Base-by-base conservation (phyloP, 2,329 filamentous ascomycete species). In the Fusarium pseudoanthophilum region DNA sequence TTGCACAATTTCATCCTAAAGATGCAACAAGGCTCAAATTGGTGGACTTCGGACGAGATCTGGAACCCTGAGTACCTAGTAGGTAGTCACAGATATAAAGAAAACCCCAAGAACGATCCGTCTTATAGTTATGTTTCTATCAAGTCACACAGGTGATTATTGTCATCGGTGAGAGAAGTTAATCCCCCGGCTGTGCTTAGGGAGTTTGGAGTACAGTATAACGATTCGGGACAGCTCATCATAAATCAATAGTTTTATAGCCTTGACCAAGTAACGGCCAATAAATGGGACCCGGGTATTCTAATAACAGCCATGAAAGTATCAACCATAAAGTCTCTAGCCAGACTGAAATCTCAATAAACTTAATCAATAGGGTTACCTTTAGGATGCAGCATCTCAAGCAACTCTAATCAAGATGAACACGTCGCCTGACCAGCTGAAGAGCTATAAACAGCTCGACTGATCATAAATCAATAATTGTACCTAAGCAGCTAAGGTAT, bases 1-100 rank as follows among this genome's bases (percentile, higher is more conserved):
- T 91, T 45, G 91, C 91, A 7, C 87, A 90, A 74, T 91, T 92
- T 74, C 90, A 92, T 75, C 90, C 89, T 7, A 88, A 84, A 70
- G 90, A 92, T 80, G 89, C 90, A 20, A 87, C 84, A 46, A 86
- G 83, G 78, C 80, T 92, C 58, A 85, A 87, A 56, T 79, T 92
- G 52, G 81, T 92, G 52, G 90, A 92, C 79, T 92, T 92, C 84
- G 90, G 90, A 21, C 86, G 87, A 65, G 90, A 91, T 72, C 77
- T 92, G 69, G 89, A 91, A 55, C 86, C 86, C 76, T 90, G 82
- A 74, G 42, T 39, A 39, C 37, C 37, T 39, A 39, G 37, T 26
- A 40, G 24, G 45, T 15, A 40, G 34, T n/a, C 14, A 26, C 7
- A 24, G 16, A 21, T 28, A 15, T 21, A 13, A 60, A 39, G 30